Conservation (phyloP, 1,284 basidiomycete species). For the Ceratobasidium papillatum region DNA sequence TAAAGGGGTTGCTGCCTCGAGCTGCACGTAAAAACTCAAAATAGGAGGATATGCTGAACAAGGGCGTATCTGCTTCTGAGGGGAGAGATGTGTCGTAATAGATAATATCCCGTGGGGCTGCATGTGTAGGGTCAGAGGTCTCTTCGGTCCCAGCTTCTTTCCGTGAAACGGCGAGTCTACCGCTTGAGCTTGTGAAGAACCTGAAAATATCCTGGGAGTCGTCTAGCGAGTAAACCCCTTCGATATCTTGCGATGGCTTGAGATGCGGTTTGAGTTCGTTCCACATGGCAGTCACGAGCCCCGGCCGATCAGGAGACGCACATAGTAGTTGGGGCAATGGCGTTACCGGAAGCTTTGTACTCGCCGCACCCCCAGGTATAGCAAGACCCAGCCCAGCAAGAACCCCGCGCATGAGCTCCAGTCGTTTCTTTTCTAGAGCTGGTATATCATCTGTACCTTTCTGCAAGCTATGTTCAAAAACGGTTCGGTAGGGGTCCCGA, state of each 20-base stretch:
- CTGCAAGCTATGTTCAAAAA: conserved; percentile 49
- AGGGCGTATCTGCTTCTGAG: conserved; percentile 52
- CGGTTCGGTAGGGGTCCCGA: conserved; percentile 56
- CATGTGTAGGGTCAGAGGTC: conserved; percentile 48
- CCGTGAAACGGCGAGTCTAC: conserved; percentile 49
- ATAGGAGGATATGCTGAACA: conserved; percentile 57
- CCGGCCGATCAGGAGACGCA: conserved; percentile 49
- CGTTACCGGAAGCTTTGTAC: conserved; percentile 32
- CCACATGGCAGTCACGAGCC: conserved; percentile 55
- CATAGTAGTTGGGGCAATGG: conserved; percentile 64
- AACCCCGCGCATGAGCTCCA: conserved; percentile 56
- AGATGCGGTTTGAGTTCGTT: conserved; percentile 51
- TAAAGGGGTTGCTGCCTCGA: conserved; percentile 46
- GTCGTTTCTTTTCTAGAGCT: conserved; percentile 52
- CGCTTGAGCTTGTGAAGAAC: conserved; percentile 51
- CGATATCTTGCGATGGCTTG: conserved; percentile 48
- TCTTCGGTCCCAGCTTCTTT: conserved; percentile 45
- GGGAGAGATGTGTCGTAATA: conserved; percentile 48
- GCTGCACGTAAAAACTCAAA: conserved; percentile 51
- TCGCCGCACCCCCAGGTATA: conserved; percentile 41
- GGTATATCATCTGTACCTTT: background rate
- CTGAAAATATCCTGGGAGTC: conserved; percentile 76
- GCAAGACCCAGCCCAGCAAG: conserved; percentile 60
- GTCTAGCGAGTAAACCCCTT: conserved; percentile 55
- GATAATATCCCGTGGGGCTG: conserved; percentile 51